Evolutionary conservation across 2,329 filamentous ascomycete genomes (phyloP).

Genomic region (Trichoderma simmonsii): DNA sequence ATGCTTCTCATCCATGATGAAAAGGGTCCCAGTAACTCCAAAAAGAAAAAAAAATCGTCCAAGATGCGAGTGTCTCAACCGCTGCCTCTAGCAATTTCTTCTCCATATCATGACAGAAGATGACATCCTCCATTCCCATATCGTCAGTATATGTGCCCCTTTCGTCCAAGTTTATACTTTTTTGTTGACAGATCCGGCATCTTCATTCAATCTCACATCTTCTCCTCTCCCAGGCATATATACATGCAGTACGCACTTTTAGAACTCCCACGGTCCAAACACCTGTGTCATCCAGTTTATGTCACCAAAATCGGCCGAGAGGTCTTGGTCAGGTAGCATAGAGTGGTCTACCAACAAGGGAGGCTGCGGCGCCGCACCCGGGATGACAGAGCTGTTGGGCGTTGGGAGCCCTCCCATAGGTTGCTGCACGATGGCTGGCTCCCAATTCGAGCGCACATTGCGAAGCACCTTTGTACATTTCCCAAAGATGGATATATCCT

Average conservation of each 20-base stretch:
- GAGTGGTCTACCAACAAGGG: not conserved
- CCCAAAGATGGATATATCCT: conserved; percentile 30
- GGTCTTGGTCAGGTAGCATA: conserved; percentile 21
- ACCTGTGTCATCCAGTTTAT: conserved; percentile 39
- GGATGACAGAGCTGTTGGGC: conserved; percentile 27
- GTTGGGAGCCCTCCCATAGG: conserved; percentile 30
- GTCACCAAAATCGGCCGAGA: conserved; percentile 34
- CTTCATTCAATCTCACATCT: not conserved
- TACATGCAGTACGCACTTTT: not conserved
- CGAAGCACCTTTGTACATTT: conserved; percentile 37
- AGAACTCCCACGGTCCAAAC: conserved; percentile 38
- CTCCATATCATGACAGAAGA: not conserved
- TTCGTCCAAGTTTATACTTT: not conserved
- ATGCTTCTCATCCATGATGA: not conserved
- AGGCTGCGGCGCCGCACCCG: conserved; percentile 16
- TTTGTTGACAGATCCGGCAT: not conserved
- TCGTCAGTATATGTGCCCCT: not conserved
- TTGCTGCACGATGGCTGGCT: conserved; percentile 32
- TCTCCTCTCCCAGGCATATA: not conserved
- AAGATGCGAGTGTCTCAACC: not conserved
- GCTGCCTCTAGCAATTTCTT: not conserved
- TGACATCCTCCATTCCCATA: not conserved
- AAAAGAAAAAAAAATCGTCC: not conserved
- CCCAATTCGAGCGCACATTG: conserved; percentile 35
- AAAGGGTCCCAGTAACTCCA: not conserved